Conservation (phyloP, 371 early-diverging fungal species). For the Phascolomyces articulosus region DNA sequence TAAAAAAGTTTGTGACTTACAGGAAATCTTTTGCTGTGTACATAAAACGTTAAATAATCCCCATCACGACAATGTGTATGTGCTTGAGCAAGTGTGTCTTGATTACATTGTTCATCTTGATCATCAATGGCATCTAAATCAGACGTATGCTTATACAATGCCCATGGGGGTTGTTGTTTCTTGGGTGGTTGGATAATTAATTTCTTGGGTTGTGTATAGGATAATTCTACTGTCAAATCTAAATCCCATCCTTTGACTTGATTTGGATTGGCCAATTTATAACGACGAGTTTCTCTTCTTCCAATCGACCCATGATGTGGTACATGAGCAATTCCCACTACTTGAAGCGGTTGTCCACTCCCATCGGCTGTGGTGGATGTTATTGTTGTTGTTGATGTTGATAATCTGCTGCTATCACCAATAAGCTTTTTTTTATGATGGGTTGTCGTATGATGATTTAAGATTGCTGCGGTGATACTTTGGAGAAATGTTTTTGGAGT, state of each 20-base stretch:
- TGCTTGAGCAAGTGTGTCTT: conserved; percentile 1
- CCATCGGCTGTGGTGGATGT: too few relatives aligned
- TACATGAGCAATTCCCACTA: conserved; percentile 12
- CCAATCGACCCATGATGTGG: neutral
- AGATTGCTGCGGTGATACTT: neutral
- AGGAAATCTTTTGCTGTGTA: conserved; percentile 27
- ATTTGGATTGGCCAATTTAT: conserved; percentile 14
- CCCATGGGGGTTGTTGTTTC: conserved; percentile 18
- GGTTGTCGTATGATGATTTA: neutral
- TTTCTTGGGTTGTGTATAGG: neutral
- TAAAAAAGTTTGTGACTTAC: conserved; percentile 20
- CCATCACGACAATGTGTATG: conserved; percentile 23
- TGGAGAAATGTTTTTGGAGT: neutral
- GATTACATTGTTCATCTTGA: conserved; percentile 5
- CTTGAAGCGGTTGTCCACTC: neutral
- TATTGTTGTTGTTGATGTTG: neutral
- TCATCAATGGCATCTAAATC: conserved; percentile 1
- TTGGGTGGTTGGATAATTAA: neutral
- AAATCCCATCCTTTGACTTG: conserved; percentile 14
- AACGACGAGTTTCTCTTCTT: conserved; percentile 3
- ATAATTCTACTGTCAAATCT: conserved; percentile 12
- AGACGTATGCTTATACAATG: conserved; percentile 12
- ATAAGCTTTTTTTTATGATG: neutral
- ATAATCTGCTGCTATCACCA: neutral
- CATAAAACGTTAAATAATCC: conserved; percentile 39